phyloP scores from a whole-genome alignment of 352 stramenopile species.

The Phytophthora multivora region DNA sequence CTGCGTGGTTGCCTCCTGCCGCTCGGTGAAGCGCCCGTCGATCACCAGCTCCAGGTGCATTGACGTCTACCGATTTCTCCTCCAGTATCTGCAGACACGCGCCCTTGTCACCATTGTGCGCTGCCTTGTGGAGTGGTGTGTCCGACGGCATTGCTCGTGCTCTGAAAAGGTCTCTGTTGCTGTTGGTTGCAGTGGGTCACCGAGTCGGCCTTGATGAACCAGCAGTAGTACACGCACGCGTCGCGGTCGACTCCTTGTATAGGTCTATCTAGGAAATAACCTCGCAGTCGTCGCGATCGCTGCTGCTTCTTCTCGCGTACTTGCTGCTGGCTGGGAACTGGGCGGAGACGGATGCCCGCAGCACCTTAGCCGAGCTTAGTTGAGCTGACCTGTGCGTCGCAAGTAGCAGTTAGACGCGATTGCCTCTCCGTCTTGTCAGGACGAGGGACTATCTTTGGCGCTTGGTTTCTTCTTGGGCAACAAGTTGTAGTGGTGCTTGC shows the following conservation, averaged over 20 bases:
- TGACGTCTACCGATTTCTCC: constrained; percentile 89
- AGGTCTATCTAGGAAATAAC: constrained; percentile 17
- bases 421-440: constrained; percentile 29
- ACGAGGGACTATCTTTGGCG: constrained; percentile 10
- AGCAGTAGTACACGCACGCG: neutral
- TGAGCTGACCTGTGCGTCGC: constrained; percentile 15
- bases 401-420: constrained; percentile 32
- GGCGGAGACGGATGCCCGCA: constrained; percentile 8
- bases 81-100: constrained; percentile 88
- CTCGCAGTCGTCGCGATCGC: constrained; percentile 1
- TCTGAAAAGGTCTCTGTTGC: constrained; percentile 4
- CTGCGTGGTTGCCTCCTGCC: constrained; percentile 88
- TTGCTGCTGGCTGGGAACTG: constrained; percentile 24
- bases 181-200: constrained; percentile 1
- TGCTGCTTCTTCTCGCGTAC: constrained; percentile 18
- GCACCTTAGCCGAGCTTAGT: constrained; percentile 19
- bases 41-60: constrained; percentile 85
- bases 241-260: neutral
- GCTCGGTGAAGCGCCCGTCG: constrained; percentile 88
- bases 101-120: constrained; percentile 90
- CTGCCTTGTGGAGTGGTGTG: constrained; percentile 90
- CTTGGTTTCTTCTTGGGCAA: constrained; percentile 19
- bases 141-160: constrained; percentile 78
- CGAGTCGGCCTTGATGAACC: constrained; percentile 3
- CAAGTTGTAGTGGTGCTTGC: too few relatives aligned